A percentile compares a stretch with the other conserved stretches of the same genome.
phyloP scores from a whole-genome alignment of 2,329 filamentous ascomycete species.

The Colletotrichum chlorophyti region DNA sequence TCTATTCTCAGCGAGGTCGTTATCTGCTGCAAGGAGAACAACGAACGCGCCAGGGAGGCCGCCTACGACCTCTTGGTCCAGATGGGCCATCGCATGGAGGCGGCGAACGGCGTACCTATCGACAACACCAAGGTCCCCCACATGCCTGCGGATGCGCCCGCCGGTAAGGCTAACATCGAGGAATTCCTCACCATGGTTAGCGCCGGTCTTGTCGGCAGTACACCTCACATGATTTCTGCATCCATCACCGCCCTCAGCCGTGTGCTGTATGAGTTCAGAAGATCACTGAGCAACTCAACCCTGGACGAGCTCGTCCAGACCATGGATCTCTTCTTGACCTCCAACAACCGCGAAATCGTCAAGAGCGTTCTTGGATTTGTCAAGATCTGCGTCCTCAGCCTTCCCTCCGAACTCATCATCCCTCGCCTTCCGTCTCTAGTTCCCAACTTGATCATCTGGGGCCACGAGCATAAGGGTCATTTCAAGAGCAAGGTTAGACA shows the following conservation, averaged over 20 bases:
- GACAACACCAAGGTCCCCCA: slow-evolving; percentile 86
- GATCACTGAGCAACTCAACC: slow-evolving; percentile 70
- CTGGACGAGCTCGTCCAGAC: slow-evolving; percentile 88
- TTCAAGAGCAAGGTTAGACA: slow-evolving; percentile 98
- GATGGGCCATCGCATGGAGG: slow-evolving; percentile 81
- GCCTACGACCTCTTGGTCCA: slow-evolving; percentile 90
- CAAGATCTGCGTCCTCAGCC: slow-evolving; percentile 90
- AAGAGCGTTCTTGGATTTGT: slow-evolving; percentile 94
- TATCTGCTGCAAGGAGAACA: slow-evolving; percentile 96
- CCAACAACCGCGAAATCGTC: slow-evolving; percentile 96
- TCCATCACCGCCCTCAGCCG: slow-evolving; percentile 94
- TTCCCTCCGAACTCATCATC: slow-evolving; percentile 80
- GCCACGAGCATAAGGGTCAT: slow-evolving; percentile 96
- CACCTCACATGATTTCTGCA: slow-evolving; percentile 96
- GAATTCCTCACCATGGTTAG: slow-evolving; percentile 99
- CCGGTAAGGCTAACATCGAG: slow-evolving; percentile 82
- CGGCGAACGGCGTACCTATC: slow-evolving; percentile 73
- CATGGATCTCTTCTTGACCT: slow-evolving; percentile 94
- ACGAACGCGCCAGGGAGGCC: slow-evolving; percentile 88
- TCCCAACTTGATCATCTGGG: slow-evolving; percentile 93
- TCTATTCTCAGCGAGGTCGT: slow-evolving; percentile 92
- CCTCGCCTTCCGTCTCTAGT: slow-evolving; percentile 80
- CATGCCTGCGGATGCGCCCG: slow-evolving; percentile 82
- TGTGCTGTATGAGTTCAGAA: slow-evolving; percentile 91
- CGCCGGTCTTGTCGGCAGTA: slow-evolving; percentile 89